A percentile compares a stretch with the other conserved stretches of the same genome.
These are phyloP conservation scores for Sarocladium kiliense DNA, from an alignment of 2,329 filamentous ascomycete genomes.

Conservation along the genomic window DNA sequence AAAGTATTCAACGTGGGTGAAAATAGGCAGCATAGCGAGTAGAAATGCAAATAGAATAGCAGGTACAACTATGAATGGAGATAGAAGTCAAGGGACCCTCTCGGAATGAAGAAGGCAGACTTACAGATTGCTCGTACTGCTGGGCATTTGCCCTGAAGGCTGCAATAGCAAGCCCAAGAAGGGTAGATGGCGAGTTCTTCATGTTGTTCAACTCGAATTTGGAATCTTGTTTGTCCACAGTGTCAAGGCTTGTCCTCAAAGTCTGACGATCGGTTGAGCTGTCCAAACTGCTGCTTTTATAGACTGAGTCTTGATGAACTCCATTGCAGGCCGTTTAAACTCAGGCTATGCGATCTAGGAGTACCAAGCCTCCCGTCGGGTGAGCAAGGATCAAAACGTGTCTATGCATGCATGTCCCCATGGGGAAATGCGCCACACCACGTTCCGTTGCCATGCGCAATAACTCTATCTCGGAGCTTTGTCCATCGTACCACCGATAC, in stretches of 20 bases:
- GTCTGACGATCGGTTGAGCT: no score
- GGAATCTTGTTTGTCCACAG: neutral
- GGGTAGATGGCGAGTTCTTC: neutral
- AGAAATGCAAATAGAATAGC: no score
- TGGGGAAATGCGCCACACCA: neutral
- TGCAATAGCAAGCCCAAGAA: neutral
- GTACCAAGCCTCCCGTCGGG: neutral
- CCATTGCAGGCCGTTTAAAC: no score
- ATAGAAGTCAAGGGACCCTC: no score
- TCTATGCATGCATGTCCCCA: neutral
- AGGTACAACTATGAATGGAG: no score
- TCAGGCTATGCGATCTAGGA: neutral
- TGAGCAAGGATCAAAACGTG: neutral
- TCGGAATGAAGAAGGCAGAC: no score
- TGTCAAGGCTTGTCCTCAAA: no score
- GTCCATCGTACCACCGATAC: neutral
- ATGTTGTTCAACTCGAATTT: no score
- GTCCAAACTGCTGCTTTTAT: neutral
- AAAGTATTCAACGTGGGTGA: no score
- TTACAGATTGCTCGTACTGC: neutral
- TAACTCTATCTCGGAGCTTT: neutral
- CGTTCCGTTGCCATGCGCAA: neutral
- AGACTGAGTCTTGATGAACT: no score
- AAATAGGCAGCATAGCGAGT: no score
- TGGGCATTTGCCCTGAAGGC: neutral